A percentile compares a stretch with the other conserved stretches of the same genome.
Evolutionary conservation across 2,329 filamentous ascomycete genomes (phyloP).

Genomic region (Paecilomyces sp.): DNA sequence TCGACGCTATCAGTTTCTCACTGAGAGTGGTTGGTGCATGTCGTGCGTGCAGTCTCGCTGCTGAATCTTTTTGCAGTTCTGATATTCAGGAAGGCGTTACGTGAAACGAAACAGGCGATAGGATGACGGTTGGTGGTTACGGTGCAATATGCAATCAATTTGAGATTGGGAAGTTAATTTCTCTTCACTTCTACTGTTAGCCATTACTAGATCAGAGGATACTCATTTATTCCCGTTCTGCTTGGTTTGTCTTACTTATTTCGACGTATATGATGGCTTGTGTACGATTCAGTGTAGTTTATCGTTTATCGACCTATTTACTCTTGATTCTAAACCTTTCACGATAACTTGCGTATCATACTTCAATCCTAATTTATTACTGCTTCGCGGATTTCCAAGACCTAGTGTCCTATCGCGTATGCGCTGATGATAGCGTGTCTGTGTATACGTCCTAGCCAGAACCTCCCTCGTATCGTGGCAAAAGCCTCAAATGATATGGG

Average conservation of each 20-base stretch:
- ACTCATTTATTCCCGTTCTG: slow-evolving; percentile 1
- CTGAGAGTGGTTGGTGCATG: slow-evolving; percentile 3
- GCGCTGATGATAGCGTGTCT: too few species aligned
- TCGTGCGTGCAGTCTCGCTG: slow-evolving; percentile 7
- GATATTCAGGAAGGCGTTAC: slow-evolving; percentile 13
- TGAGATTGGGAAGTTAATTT: slow-evolving; percentile 11
- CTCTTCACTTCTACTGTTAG: slow-evolving; percentile 1
- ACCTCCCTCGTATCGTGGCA: too few species aligned
- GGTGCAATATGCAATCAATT: slow-evolving; percentile 12
- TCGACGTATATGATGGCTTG: not conserved
- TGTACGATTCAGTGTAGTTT: not conserved
- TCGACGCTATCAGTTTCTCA: slow-evolving; percentile 3
- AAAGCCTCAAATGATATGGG: too few species aligned
- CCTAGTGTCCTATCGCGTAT: too few species aligned
- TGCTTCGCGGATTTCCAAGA: too few species aligned
- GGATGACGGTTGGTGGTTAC: slow-evolving; percentile 16
- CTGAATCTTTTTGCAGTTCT: slow-evolving; percentile 9
- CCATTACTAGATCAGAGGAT: slow-evolving; percentile 1
- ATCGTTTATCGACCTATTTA: not conserved
- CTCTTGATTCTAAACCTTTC: not conserved
- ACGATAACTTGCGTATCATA: too few species aligned
- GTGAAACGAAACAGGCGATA: slow-evolving; percentile 13
- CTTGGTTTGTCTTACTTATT: not conserved
- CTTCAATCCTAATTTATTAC: too few species aligned
- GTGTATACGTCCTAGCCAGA: too few species aligned